Percentiles rank a stretch among this genome's conserved stretches.
These are phyloP conservation scores for Chrysoporthe cubensis DNA, from an alignment of 2,329 filamentous ascomycete species.

Conservation along the genomic window DNA sequence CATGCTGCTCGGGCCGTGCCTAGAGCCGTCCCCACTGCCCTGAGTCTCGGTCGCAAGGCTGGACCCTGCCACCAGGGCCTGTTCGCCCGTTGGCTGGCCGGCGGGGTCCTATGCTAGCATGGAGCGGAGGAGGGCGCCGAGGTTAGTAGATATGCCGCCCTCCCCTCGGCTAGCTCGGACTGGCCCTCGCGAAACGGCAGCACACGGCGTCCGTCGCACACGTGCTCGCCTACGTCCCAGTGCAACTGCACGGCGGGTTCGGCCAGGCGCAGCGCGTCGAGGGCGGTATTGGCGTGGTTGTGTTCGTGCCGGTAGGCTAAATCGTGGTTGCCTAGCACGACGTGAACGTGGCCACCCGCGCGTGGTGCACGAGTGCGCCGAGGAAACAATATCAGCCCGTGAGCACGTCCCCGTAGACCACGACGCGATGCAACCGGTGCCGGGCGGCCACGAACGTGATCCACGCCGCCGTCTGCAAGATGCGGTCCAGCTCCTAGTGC, in stretches of 20 bases:
- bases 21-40: too few relatives aligned
- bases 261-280: constrained; percentile 34
- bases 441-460: constrained; percentile 33
- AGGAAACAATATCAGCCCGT: constrained; percentile 40
- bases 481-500: constrained; percentile 37
- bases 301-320: constrained; percentile 39
- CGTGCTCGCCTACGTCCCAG: constrained; percentile 30
- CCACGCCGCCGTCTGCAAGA: constrained; percentile 37
- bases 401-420: constrained; percentile 41
- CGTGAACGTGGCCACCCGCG: constrained; percentile 37
- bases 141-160: too few relatives aligned
- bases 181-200: constrained; percentile 42
- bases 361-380: constrained; percentile 31
- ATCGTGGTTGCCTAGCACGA: constrained; percentile 43
- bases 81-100: too few relatives aligned
- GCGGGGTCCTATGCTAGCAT: too few relatives aligned
- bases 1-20: too few relatives aligned
- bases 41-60: too few relatives aligned
- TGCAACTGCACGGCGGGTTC: constrained; percentile 32
- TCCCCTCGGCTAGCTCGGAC: constrained; percentile 28
- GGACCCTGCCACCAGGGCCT: too few relatives aligned
- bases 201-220: constrained; percentile 38
- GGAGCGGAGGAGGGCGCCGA: too few relatives aligned
- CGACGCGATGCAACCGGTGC: constrained; percentile 34
- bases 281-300: constrained; percentile 36